Evolutionary conservation across 805 yeast genomes (phyloP).

Genomic region (Spathaspora hagerdaliae): DNA sequence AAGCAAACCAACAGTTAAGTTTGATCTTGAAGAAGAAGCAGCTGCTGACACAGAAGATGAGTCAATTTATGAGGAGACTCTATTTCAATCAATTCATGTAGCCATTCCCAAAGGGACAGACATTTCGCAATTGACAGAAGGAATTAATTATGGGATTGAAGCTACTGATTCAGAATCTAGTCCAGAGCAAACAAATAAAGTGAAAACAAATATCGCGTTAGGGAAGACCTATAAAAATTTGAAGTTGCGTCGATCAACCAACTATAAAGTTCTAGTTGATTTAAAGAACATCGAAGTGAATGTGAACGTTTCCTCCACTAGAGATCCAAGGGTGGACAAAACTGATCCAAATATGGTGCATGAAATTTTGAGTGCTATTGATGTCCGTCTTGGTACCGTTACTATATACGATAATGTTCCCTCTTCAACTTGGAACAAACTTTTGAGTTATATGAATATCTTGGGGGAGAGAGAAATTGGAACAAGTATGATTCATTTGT

Average conservation of each 20-base stretch:
- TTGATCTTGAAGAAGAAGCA: constrained; percentile 7
- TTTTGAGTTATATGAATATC: constrained; percentile 64
- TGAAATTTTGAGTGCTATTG: constrained; percentile 47
- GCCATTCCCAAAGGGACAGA: constrained; percentile 48
- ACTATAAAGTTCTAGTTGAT: constrained; percentile 57
- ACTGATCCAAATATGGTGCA: constrained; percentile 31
- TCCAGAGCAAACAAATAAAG: constrained; percentile 6
- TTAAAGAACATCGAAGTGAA: constrained; percentile 48
- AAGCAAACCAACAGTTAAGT: constrained; percentile 3
- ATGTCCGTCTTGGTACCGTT: constrained; percentile 48
- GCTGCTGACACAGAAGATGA: constrained; percentile 7
- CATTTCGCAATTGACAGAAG: constrained; percentile 43
- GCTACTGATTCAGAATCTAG: constrained; percentile 12
- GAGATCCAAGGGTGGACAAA: constrained; percentile 40
- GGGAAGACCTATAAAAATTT: constrained; percentile 42
- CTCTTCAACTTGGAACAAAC: constrained; percentile 87
- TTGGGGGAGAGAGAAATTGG: constrained; percentile 70
- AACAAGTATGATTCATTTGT: constrained; percentile 55
- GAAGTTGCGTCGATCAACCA: constrained; percentile 59
- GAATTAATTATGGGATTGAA: constrained; percentile 46
- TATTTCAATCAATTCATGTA: constrained; percentile 79
- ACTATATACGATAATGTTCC: constrained; percentile 74
- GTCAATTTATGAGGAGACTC: constrained; percentile 50
- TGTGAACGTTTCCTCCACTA: constrained; percentile 41
- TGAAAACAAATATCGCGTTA: constrained; percentile 21